Evolutionary conservation across 2,329 filamentous ascomycete species (phyloP).

Genomic region (Trichoderma sp.): DNA sequence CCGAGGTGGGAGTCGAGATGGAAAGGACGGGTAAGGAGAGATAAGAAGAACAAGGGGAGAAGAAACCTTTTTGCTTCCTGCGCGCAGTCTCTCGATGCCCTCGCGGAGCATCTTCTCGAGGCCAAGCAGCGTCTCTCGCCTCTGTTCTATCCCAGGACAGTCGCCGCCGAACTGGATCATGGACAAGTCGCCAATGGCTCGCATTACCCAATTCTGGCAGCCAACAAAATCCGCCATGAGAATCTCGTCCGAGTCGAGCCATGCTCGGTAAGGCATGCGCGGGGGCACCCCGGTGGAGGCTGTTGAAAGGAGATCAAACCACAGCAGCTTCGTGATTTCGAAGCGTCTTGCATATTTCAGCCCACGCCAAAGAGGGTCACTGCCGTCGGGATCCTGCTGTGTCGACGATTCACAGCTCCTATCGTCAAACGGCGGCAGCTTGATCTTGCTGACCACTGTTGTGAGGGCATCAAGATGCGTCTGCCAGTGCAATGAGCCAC

Average conservation of each 20-base stretch:
- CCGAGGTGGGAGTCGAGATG: background rate
- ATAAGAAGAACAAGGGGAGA: background rate
- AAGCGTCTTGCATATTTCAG: slow-evolving; percentile 20
- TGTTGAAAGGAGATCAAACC: slow-evolving; percentile 20
- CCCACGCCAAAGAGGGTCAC: background rate
- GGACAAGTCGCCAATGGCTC: slow-evolving; percentile 17
- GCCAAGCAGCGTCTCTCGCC: background rate
- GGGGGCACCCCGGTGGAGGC: slow-evolving; percentile 8
- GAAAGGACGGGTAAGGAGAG: background rate
- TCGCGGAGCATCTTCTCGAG: slow-evolving; percentile 10
- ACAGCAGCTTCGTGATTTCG: slow-evolving; percentile 18
- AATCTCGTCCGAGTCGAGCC: slow-evolving; percentile 19
- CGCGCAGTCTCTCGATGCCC: slow-evolving; percentile 1
- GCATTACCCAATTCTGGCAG: slow-evolving; percentile 24
- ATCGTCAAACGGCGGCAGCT: background rate
- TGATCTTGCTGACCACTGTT: slow-evolving; percentile 16
- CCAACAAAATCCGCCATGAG: slow-evolving; percentile 22
- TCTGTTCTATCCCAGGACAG: background rate
- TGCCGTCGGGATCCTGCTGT: background rate
- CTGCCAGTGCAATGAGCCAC: slow-evolving; percentile 16
- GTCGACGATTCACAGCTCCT: background rate
- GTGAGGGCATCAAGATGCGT: slow-evolving; percentile 24
- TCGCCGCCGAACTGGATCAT: slow-evolving; percentile 4
- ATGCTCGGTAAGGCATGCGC: slow-evolving; percentile 16
- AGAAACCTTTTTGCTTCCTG: background rate